Evolutionary conservation across 495 filamentous ascomycete genomes (phyloP).

Genomic region (Tuber brumale): DNA sequence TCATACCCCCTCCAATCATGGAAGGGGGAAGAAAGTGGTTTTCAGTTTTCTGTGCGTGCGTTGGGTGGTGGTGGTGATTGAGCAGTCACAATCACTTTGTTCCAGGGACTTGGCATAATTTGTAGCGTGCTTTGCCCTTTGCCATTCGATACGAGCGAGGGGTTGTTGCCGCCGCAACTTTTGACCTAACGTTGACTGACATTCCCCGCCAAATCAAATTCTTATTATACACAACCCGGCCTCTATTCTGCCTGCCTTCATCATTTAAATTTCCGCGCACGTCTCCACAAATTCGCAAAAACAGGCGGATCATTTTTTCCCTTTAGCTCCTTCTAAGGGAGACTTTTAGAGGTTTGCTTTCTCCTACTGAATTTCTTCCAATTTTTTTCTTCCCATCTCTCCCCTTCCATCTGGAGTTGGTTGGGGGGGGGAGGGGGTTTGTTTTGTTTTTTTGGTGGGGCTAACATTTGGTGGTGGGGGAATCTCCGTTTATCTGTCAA

Average conservation of each 20-base stretch:
- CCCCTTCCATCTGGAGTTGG: not conserved
- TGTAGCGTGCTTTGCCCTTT: not conserved
- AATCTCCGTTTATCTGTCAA: slow-evolving; percentile 10
- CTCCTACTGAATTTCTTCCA: not conserved
- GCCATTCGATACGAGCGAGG: not conserved
- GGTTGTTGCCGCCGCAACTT: not conserved
- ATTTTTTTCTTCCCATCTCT: not conserved
- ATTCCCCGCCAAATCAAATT: not conserved
- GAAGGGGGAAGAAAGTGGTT: not conserved
- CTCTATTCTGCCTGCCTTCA: not conserved
- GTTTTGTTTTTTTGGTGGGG: slow-evolving; percentile 17
- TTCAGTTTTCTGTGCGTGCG: not conserved
- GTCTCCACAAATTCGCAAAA: not conserved
- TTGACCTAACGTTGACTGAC: not conserved
- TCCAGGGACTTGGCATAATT: not conserved
- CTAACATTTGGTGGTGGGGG: slow-evolving; percentile 13
- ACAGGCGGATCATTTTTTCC: not conserved
- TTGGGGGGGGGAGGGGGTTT: too few relatives aligned
- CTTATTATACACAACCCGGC: not conserved
- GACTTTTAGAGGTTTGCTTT: slow-evolving; percentile 7
- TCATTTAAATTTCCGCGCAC: not conserved
- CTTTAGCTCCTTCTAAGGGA: slow-evolving; percentile 18
- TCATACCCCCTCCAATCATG: not conserved
- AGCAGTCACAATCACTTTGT: slow-evolving; percentile 3
- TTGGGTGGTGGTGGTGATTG: not conserved